Evolutionary conservation across 78 protist genomes (phyloP).

Genomic region (Isochrysis galbana): DNA sequence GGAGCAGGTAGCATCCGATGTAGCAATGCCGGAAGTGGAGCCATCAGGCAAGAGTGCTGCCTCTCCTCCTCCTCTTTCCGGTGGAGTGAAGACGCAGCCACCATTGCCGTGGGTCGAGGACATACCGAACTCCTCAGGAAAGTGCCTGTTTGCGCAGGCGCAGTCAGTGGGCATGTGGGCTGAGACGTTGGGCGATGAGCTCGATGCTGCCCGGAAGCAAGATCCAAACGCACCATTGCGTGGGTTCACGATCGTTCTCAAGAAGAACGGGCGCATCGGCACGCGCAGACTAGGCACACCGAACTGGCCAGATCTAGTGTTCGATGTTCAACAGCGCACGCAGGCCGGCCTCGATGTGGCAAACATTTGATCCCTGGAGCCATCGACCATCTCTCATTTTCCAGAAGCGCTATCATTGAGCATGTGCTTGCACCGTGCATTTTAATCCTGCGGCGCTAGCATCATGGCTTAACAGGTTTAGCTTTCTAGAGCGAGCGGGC

Average conservation of each 20-base stretch:
- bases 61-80: too few relatives aligned
- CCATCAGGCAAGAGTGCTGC: background rate
- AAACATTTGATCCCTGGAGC: background rate
- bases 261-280: constrained; percentile 13
- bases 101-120: background rate
- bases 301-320: background rate
- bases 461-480: too few relatives aligned
- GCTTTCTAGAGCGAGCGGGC: too few relatives aligned
- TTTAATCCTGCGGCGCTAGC: too few relatives aligned
- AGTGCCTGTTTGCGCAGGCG: background rate
- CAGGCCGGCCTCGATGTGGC: background rate
- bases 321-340: background rate
- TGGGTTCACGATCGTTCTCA: background rate
- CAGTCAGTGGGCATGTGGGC: background rate
- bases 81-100: background rate
- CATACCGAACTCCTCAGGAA: background rate
- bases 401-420: too few relatives aligned
- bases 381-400: too few relatives aligned
- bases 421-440: too few relatives aligned
- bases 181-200: background rate
- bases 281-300: background rate
- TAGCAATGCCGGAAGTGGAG: background rate
- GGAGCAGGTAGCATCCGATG: background rate
- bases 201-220: background rate
- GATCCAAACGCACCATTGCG: background rate